Conservation (phyloP, 2,329 filamentous ascomycete genomes). For the Aspergillus aculeatinus region DNA sequence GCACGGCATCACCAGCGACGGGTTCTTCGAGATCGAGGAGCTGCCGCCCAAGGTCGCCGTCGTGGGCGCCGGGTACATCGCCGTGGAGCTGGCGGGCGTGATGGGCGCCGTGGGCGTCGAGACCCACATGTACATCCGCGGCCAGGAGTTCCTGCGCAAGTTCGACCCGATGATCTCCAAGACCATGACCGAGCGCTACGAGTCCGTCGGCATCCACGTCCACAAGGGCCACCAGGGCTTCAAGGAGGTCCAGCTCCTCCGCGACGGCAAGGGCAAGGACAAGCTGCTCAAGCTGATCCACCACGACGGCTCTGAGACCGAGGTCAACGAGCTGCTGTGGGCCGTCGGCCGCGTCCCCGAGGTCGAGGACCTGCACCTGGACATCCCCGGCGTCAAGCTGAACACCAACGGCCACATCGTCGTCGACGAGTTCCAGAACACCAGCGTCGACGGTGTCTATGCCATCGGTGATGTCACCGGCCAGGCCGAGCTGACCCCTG, state of each 20-base stretch:
- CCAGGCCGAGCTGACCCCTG: conserved; percentile 52
- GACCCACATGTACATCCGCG: conserved; percentile 53
- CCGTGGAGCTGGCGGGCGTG: conserved; percentile 53
- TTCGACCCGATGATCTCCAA: conserved; percentile 55
- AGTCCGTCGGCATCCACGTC: conserved; percentile 49
- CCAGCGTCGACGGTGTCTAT: conserved; percentile 48
- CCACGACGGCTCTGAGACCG: conserved; percentile 44
- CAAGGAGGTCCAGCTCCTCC: conserved; percentile 48
- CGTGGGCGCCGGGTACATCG: conserved; percentile 53
- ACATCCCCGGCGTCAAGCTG: conserved; percentile 44
- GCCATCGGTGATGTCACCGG: conserved; percentile 54
- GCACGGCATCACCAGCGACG: conserved; percentile 53
- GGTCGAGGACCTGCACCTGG: conserved; percentile 43
- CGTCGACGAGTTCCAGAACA: conserved; percentile 54
- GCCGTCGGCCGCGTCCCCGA: conserved; percentile 50
- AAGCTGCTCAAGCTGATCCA: conserved; percentile 48
- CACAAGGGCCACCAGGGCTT: conserved; percentile 49
- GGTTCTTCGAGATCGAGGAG: conserved; percentile 53
- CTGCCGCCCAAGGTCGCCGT: conserved; percentile 52
- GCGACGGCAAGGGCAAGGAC: conserved; percentile 47
- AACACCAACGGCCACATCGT: conserved; percentile 41
- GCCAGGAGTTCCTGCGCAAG: conserved; percentile 49
- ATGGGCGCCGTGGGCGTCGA: conserved; percentile 51
- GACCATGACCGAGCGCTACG: conserved; percentile 53
- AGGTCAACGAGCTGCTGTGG: conserved; percentile 53